A percentile compares a stretch with the other conserved stretches of the same genome.
Evolutionary conservation across 2,329 filamentous ascomycete species (phyloP).

Genomic region (Domatiomyces globalis): DNA sequence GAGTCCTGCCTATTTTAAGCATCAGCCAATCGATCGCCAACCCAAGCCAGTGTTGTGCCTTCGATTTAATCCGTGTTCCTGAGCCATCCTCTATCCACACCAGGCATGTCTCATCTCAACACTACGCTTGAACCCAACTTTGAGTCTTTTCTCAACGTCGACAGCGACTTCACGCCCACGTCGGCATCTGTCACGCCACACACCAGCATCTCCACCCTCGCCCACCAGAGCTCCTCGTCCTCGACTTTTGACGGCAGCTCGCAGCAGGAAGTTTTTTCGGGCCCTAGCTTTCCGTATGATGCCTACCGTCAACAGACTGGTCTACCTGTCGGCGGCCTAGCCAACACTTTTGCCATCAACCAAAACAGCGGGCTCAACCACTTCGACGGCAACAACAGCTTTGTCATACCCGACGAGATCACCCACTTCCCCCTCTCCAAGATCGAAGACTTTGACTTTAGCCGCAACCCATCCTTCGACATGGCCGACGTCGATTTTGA

Average conservation of each 20-base stretch:
- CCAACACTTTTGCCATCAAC: slow-evolving; percentile 66
- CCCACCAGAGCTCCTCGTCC: slow-evolving; percentile 20
- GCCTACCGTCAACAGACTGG: slow-evolving; percentile 93
- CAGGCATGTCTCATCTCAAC: slow-evolving; percentile 19
- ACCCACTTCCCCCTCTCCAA: slow-evolving; percentile 24
- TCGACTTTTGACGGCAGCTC: slow-evolving; percentile 26
- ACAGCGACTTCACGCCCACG: slow-evolving; percentile 26
- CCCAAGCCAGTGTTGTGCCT: slow-evolving; percentile 9
- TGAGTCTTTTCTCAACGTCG: slow-evolving; percentile 34
- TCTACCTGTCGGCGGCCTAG: slow-evolving; percentile 69
- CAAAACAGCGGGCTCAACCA: slow-evolving; percentile 36
- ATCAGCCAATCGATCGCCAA: slow-evolving; percentile 5
- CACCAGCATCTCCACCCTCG: slow-evolving; percentile 24
- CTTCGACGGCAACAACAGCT: slow-evolving; percentile 24
- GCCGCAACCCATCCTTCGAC: slow-evolving; percentile 34
- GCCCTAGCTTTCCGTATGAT: slow-evolving; percentile 88
- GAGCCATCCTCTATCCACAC: slow-evolving; percentile 5
- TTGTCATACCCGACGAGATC: slow-evolving; percentile 29
- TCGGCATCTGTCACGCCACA: slow-evolving; percentile 12
- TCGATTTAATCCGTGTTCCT: slow-evolving; percentile 1
- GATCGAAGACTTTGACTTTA: slow-evolving; percentile 47
- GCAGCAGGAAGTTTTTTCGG: slow-evolving; percentile 49
- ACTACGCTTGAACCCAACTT: slow-evolving; percentile 31
- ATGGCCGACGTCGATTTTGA: slow-evolving; percentile 57
- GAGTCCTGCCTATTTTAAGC: slow-evolving; percentile 14